A percentile compares a stretch with the other conserved stretches of the same genome.
Evolutionary conservation across 2,329 filamentous ascomycete genomes (phyloP).

Genomic region (Stachybotrys chlorohalonatus): DNA sequence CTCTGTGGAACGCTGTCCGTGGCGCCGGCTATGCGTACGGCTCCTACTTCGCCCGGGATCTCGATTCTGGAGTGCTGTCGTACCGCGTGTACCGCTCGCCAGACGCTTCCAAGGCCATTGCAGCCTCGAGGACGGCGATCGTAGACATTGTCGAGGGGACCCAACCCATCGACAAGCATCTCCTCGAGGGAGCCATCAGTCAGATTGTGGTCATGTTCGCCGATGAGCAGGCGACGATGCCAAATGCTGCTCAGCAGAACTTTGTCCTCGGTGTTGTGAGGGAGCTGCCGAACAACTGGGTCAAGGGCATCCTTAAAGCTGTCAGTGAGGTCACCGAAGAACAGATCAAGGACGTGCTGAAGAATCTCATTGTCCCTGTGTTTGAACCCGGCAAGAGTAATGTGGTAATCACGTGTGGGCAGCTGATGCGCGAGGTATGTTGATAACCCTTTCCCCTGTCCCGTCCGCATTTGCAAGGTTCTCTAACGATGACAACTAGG

Average conservation of each 20-base stretch:
- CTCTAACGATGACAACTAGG: slow-evolving; percentile 33
- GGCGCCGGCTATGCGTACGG: slow-evolving; percentile 93
- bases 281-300: slow-evolving; percentile 68
- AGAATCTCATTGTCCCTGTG: slow-evolving; percentile 65
- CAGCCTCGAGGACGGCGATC: slow-evolving; percentile 66
- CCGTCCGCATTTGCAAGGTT: slow-evolving; percentile 5
- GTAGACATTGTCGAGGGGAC: slow-evolving; percentile 64
- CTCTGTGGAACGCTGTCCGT: slow-evolving; percentile 86
- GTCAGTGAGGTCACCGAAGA: slow-evolving; percentile 69
- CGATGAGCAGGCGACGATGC: slow-evolving; percentile 81
- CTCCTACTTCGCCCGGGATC: slow-evolving; percentile 65
- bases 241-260: slow-evolving; percentile 70
- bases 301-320: slow-evolving; percentile 63
- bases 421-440: slow-evolving; percentile 74
- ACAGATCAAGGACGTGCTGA: slow-evolving; percentile 67
- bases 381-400: slow-evolving; percentile 78
- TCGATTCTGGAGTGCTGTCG: slow-evolving; percentile 71
- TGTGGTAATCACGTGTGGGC: slow-evolving; percentile 79
- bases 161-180: slow-evolving; percentile 64
- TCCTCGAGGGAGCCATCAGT: slow-evolving; percentile 84
- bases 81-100: slow-evolving; percentile 88
- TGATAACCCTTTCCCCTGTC: neutral
- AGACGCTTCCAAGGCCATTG: slow-evolving; percentile 78
- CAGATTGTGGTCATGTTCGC: slow-evolving; percentile 80
- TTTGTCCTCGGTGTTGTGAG: slow-evolving; percentile 77